Evolutionary conservation across 495 filamentous ascomycete species (phyloP).

Genomic region (Cenococcum geophilum): DNA sequence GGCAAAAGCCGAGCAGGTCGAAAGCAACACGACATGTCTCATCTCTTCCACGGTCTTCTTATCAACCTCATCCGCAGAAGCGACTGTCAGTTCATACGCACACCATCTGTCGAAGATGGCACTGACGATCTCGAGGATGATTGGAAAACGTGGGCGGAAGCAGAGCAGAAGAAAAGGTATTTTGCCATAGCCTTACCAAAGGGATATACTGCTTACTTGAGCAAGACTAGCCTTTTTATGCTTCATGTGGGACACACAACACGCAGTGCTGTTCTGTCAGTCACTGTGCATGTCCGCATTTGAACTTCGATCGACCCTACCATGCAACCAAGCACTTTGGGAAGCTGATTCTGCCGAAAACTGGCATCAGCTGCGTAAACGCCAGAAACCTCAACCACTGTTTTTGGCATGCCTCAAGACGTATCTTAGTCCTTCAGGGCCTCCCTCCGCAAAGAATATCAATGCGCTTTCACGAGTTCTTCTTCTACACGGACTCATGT

Average conservation of each 20-base stretch:
- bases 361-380: conserved; percentile 41
- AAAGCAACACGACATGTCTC: conserved; percentile 50
- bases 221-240: conserved; percentile 47
- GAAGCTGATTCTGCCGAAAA: conserved; percentile 46
- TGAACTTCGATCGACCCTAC: conserved; percentile 47
- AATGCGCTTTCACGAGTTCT: conserved; percentile 47
- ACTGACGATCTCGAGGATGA: conserved; percentile 36
- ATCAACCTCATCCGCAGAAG: conserved; percentile 55
- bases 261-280: conserved; percentile 52
- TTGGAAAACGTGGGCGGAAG: conserved; percentile 48
- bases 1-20: conserved; percentile 52
- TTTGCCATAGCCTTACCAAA: neutral
- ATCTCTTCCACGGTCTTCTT: conserved; percentile 52
- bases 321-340: conserved; percentile 46
- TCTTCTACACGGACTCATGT: conserved; percentile 52
- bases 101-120: conserved; percentile 23
- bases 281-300: conserved; percentile 55
- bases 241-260: conserved; percentile 57
- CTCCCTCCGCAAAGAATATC: conserved; percentile 37
- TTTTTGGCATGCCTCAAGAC: conserved; percentile 49
- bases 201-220: conserved; percentile 3
- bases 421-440: conserved; percentile 43
- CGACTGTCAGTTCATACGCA: conserved; percentile 45
- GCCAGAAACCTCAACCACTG: conserved; percentile 29
- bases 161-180: conserved; percentile 50